Evolutionary conservation across 768 basidiomycete species (phyloP).

Genomic region (Postia placenta): DNA sequence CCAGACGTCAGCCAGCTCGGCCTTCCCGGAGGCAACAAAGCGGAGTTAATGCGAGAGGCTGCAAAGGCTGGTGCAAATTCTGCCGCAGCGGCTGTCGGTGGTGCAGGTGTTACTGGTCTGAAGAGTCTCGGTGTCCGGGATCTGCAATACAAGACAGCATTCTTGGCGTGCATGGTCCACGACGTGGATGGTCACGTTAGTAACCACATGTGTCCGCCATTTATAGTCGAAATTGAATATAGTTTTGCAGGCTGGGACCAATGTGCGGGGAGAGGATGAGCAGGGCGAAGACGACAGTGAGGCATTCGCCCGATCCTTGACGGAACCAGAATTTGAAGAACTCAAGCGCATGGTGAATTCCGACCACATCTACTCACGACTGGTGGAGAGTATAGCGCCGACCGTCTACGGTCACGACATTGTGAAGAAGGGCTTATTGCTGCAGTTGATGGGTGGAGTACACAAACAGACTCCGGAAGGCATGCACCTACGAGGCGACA

Average conservation of each 20-base stretch:
- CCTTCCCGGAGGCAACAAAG: conserved; percentile 87
- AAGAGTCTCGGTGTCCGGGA: conserved; percentile 94
- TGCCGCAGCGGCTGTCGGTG: conserved; percentile 59
- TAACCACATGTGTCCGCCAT: conserved; percentile 5
- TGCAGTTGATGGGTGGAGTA: conserved; percentile 98
- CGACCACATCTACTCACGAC: conserved; percentile 89
- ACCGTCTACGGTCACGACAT: conserved; percentile 99
- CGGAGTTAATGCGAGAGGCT: conserved; percentile 86
- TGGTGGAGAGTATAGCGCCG: conserved; percentile 93
- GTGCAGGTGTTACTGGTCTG: conserved; percentile 85
- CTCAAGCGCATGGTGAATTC: conserved; percentile 91
- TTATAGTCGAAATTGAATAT: not conserved
- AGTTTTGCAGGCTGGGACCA: conserved; percentile 61
- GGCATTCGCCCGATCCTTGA: conserved; percentile 83
- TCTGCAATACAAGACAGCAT: conserved; percentile 97
- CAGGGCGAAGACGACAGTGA: conserved; percentile 71
- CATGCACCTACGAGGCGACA: conserved; percentile 96
- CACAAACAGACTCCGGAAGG: conserved; percentile 96
- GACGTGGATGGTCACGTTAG: conserved; percentile 85
- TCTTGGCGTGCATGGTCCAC: conserved; percentile 96
- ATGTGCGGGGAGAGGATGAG: conserved; percentile 87
- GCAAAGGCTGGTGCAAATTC: conserved; percentile 55
- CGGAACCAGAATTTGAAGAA: conserved; percentile 92
- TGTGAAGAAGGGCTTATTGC: conserved; percentile 93
- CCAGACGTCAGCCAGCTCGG: conserved; percentile 97